Percentiles rank a stretch among this genome's conserved stretches.
Evolutionary conservation across 1,139 yeast genomes (phyloP).

Genomic region (Protomyces pachydermus): DNA sequence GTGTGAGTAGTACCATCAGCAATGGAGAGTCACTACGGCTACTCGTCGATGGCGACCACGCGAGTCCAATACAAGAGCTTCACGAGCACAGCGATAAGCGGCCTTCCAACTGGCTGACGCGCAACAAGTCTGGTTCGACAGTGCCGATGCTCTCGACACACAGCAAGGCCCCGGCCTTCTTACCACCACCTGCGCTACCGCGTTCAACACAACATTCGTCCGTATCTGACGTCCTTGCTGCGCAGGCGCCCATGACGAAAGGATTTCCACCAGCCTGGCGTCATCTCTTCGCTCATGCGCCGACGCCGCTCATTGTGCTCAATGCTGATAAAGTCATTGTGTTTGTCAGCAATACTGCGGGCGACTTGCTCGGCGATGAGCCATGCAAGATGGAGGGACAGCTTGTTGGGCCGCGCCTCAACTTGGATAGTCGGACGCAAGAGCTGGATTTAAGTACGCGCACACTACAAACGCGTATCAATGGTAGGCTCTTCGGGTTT

Average conservation of each 20-base stretch:
- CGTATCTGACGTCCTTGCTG: background rate
- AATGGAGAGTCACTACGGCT: background rate
- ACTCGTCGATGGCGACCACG: background rate
- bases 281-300: background rate
- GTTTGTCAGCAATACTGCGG: conserved; percentile 13
- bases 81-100: background rate
- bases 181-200: background rate
- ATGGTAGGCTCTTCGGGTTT: background rate
- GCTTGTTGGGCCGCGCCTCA: background rate
- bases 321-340: background rate
- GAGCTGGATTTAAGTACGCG: conserved; percentile 1
- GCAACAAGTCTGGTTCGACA: background rate
- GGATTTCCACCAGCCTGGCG: background rate
- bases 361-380: background rate
- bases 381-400: background rate
- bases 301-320: conserved; percentile 9
- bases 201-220: background rate
- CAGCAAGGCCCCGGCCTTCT: background rate
- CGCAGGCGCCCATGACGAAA: background rate
- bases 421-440: background rate
- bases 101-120: background rate
- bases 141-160: background rate
- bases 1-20: background rate
- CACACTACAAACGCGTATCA: conserved; percentile 13
- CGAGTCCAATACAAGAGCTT: background rate